Conservation (phyloP, 192 early-diverging fungal genomes). For the Backusella morwellensis region DNA sequence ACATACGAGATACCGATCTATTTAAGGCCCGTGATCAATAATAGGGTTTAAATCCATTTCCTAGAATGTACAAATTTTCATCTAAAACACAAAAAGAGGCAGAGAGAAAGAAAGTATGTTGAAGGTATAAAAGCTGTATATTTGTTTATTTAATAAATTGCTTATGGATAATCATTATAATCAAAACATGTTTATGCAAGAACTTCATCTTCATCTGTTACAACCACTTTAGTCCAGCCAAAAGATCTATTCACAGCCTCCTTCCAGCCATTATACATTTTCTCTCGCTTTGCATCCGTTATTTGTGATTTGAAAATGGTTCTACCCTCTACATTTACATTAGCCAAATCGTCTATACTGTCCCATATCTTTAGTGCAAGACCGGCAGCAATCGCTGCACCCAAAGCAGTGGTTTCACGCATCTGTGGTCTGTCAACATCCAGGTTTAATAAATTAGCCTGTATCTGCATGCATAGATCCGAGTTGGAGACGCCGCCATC, state of each 20-base stretch:
- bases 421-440: conserved; percentile 80
- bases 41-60: neutral
- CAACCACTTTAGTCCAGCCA: conserved; percentile 47
- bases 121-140: neutral
- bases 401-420: conserved; percentile 90
- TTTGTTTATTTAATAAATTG: neutral
- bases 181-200: neutral
- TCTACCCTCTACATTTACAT: conserved; percentile 48
- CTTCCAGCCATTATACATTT: conserved; percentile 66
- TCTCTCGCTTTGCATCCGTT: conserved; percentile 53
- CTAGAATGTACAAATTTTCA: too few species aligned
- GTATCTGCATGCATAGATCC: conserved; percentile 89
- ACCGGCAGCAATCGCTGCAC: conserved; percentile 89
- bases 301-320: conserved; percentile 49
- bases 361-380: conserved; percentile 69
- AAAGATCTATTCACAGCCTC: conserved; percentile 71
- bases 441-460: conserved; percentile 81
- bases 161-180: neutral
- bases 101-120: too few species aligned
- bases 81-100: too few species aligned
- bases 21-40: neutral
- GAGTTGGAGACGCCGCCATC: conserved; percentile 95
- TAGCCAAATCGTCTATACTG: conserved; percentile 49
- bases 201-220: neutral
- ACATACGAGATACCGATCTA: neutral